Conservation (phyloP, 2,329 filamentous ascomycete species). For the Trichoderma endophyticum region DNA sequence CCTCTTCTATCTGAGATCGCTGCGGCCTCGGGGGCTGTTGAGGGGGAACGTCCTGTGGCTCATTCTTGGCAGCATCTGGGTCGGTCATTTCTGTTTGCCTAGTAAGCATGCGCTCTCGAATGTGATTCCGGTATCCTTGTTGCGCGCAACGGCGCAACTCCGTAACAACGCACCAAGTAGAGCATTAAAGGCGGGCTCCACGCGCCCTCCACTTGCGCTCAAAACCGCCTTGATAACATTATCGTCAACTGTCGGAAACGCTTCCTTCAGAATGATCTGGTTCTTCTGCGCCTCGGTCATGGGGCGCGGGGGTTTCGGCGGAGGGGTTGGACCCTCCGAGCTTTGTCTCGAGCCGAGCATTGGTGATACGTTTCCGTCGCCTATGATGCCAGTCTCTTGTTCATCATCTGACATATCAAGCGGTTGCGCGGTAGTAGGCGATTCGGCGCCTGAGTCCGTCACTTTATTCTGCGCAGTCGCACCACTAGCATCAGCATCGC, state of each 20-base stretch:
- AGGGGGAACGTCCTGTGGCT: constrained; percentile 58
- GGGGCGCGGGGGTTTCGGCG: constrained; percentile 82
- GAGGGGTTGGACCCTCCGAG: constrained; percentile 45
- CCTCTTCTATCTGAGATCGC: constrained; percentile 79
- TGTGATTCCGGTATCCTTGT: not conserved
- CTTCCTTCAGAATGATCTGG: constrained; percentile 84
- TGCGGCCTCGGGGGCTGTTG: constrained; percentile 76
- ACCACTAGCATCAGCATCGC: constrained; percentile 19
- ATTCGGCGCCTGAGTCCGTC: constrained; percentile 52
- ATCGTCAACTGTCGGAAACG: constrained; percentile 80
- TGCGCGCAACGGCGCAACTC: not conserved
- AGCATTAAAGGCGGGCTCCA: constrained; percentile 95
- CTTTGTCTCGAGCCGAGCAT: constrained; percentile 25
- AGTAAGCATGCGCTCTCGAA: constrained; percentile 18
- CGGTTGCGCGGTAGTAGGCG: constrained; percentile 62
- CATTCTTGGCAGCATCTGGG: constrained; percentile 61
- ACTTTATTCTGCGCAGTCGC: constrained; percentile 15
- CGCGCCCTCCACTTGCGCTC: constrained; percentile 76
- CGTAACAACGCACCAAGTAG: constrained; percentile 62
- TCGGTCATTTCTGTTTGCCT: constrained; percentile 67
- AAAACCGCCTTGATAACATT: constrained; percentile 84
- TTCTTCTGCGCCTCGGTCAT: constrained; percentile 79
- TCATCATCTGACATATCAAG: constrained; percentile 70
- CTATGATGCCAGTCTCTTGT: constrained; percentile 56
- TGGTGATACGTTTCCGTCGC: constrained; percentile 36